Evolutionary conservation across 2,329 filamentous ascomycete species (phyloP).

Genomic region (Sarocladium oryzae): DNA sequence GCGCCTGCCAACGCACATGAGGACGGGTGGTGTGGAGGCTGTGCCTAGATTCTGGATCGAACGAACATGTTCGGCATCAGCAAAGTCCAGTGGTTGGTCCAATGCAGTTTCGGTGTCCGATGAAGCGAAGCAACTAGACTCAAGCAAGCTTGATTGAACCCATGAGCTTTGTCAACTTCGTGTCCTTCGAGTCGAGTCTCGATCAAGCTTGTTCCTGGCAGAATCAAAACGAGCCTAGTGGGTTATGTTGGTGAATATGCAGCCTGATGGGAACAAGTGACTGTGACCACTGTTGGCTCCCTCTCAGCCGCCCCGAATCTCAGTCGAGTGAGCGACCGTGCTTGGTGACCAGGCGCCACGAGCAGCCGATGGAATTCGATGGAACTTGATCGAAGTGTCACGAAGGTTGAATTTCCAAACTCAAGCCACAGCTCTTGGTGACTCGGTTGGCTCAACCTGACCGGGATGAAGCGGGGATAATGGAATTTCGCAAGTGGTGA

Average conservation of each 20-base stretch:
- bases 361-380: not conserved
- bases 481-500: too few relatives aligned
- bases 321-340: not conserved
- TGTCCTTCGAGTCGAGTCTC: slow-evolving; percentile 8
- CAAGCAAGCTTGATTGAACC: slow-evolving; percentile 2
- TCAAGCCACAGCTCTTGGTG: too few relatives aligned
- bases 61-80: too few relatives aligned
- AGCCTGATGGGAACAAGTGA: not conserved
- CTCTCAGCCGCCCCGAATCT: not conserved
- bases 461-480: too few relatives aligned
- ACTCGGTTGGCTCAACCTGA: too few relatives aligned
- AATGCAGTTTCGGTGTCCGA: not conserved
- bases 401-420: not conserved
- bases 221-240: not conserved
- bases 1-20: too few relatives aligned
- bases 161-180: not conserved
- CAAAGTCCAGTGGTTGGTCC: not conserved
- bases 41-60: not conserved
- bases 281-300: not conserved
- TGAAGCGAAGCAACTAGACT: not conserved
- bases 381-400: not conserved
- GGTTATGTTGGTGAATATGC: slow-evolving; percentile 6
- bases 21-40: not conserved
- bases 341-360: not conserved
- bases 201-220: not conserved